These are phyloP conservation scores for Sparassis latifolia DNA, from an alignment of 1,284 basidiomycete genomes.

Conservation along the genomic window DNA sequence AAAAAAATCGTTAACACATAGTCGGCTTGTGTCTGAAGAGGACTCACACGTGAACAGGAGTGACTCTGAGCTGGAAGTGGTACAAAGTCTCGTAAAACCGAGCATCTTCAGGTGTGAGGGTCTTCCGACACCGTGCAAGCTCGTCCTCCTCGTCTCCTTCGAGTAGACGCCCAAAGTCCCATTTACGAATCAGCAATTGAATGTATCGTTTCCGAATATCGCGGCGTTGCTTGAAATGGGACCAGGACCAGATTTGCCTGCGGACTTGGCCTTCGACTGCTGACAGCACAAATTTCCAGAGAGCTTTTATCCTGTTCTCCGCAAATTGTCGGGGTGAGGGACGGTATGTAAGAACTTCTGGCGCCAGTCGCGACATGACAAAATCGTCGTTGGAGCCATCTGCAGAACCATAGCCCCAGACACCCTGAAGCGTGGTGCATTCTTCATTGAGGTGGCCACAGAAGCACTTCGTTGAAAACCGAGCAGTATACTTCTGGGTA, in stretches of 20 bases:
- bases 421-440: neutral
- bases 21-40: neutral
- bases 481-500: neutral
- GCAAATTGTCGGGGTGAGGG: conserved; percentile 12
- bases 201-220: conserved; percentile 11
- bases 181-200: conserved; percentile 7
- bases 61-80: conserved; percentile 16
- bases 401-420: neutral
- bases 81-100: neutral
- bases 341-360: conserved; percentile 9
- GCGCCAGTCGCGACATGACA: conserved; percentile 1
- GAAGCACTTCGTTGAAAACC: neutral
- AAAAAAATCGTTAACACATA: neutral
- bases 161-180: conserved; percentile 9
- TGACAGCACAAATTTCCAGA: conserved; percentile 21
- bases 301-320: conserved; percentile 10
- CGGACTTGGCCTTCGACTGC: conserved; percentile 12
- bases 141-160: conserved; percentile 5
- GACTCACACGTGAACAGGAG: neutral
- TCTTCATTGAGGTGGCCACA: neutral
- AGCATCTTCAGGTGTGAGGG: neutral
- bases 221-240: conserved; percentile 7
- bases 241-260: conserved; percentile 9
- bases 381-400: neutral
- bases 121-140: conserved; percentile 1